Base-by-base conservation (phyloP, 441 rosid genomes). In the Adansonia madagascariensis region DNA sequence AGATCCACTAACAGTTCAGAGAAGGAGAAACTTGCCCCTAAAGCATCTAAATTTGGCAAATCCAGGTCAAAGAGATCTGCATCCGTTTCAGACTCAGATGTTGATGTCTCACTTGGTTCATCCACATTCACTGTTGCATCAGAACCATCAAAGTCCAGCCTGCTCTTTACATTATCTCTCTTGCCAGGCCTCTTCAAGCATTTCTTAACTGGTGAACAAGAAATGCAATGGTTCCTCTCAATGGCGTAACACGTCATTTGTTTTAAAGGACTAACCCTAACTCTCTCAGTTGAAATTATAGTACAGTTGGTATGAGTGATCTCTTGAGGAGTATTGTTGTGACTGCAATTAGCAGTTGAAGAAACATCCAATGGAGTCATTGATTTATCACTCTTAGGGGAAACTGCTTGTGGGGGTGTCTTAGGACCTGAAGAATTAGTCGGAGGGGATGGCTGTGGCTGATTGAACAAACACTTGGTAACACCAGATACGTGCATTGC, bases 191-290 rank as follows among this genome's bases (percentile, higher is more conserved):
- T 87, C 84, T 71, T 86, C 72, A 77, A 44, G 31, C 82, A 78
- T 9, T 87, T 15, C 84, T 91, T 91, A 59, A 74, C 75, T 3
- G 97, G 95, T 6, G 95, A 91, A 18, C 89, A 78, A 74, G 91
- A 79, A 78, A 91, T 75, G 78, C 90, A 80, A 44, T 76, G 90
- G 79, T 86, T 90, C 73, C 95, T 91, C 82, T 92, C 92, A 70
- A 92, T 73, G 10, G 87, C 88, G 84, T 90, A 84, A 70, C 81
- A 84, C 3, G 89, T 74, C 73, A 84, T 82, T 56, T 88, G 84
- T 78, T 96, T 96, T 67, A 82, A 87, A 7, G 98, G 99, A 79
- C 95, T 94, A 53, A 92, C 88, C 15, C 75, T 87, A 22, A 92
- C 81, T 77, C 89, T 90, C 82, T 92, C 93, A 0, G 87, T 82